Evolutionary conservation across 257 asterid species (phyloP), one percentile per base, ranked within the genome.

Genomic region (Rauvolfia tetraphylla): DNA sequence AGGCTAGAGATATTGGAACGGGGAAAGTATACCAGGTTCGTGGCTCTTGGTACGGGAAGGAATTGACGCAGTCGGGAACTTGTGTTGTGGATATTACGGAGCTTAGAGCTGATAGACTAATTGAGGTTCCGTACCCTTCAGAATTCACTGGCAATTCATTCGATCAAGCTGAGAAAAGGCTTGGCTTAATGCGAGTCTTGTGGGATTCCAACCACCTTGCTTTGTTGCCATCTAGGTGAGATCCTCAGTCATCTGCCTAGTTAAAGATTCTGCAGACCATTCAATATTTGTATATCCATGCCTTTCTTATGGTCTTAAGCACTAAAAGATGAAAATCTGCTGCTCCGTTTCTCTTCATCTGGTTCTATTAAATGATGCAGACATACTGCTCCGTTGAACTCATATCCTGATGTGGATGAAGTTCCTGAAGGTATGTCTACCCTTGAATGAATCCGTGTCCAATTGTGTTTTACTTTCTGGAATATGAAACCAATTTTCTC

Each of bases 81-180:
- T 88, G 90, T 42, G 97, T 93, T 3, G 98, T 93, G 85, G 97
- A 93, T 76, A 65, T 95, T 18, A 27, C 75, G 23, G 94, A 91
- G 69, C 94, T 90, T 34, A 80, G 72, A 29, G 73, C 81, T 54
- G 92, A 88, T 66, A 85, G 89, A 68, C 80, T 63, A 67, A 58
- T 89, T 51, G 84, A 78, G 81, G 84, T 93, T 71, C 91, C 84
- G 11, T 88, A 89, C 80, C 97, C 98, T 0, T 69, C 82, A 74
- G 95, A 89, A 38, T 80, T 77, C 79, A 81, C 93, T 0, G 91
- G 97, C 71, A 79, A 84, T 56, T 80, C 97, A 34, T 90, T 84
- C 76, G 90, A 84, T 76, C 89, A 90, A 75, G 86, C 98, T 10
- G 91, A 89, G 51, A 86, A 84, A 74, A 79, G 57, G 38, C 82